Base-by-base conservation (phyloP, 345 rosid species). In the Gossypium rotundifolium region DNA sequence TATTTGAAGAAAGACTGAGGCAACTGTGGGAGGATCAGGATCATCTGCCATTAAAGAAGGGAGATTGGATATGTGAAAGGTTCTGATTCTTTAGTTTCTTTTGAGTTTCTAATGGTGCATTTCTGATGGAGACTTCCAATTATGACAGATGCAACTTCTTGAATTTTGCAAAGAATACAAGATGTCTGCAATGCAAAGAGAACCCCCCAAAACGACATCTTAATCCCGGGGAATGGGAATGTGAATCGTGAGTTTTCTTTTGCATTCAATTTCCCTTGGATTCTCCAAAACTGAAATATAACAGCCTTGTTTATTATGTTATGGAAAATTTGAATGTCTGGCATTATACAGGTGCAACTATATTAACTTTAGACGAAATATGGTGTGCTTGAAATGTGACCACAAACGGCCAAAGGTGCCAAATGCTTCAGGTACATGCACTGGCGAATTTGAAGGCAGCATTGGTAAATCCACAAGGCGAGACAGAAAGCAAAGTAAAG, bases 151-250 rank as follows among this genome's bases (percentile, higher is more conserved):
- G 98, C 87, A 92, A 87, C 72, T 88, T 90, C 85, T 73, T 90
- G 74, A 92, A 94, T 81, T 94, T 92, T 76, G 86, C 94, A 7
- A 90, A 85, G 87, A 92, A 94, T 70, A 92, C 97, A 22, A 88
- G 79, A 80, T 94, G 98, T 77, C 79, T 86, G 70, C 86, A 75
- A 71, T 94, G 97, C 84, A 83, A 82, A 80, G 97, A 87, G 73
- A 92, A 86, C 65, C 98, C 97, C 77, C 85, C 85, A 23, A 82
- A 79, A 77, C 87, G 97, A 71, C 89, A 82, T 42, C 90, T 94
- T 79, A 90, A 88, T 85, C 93, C 92, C 0, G 97, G 98, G 77
- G 97, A 94, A 67, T 94, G 98, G 98, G 96, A 94, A 76, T 94
- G 98, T 70, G 87, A 88, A 73, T 94, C 98, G 97, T 90, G 79